Evolutionary conservation across 805 yeast genomes (phyloP).

Genomic region (Scheffersomyces stipitis): DNA sequence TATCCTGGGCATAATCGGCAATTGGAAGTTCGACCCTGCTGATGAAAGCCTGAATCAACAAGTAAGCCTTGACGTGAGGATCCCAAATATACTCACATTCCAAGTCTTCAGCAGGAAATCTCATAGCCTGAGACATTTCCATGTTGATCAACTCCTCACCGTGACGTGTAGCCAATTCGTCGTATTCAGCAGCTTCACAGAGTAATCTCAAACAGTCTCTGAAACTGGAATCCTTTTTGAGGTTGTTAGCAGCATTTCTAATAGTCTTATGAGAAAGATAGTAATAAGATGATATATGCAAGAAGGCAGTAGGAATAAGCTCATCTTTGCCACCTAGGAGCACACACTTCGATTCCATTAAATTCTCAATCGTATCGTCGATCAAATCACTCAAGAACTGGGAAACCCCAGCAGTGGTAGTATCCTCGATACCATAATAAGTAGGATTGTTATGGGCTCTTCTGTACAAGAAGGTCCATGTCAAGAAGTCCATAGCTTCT

Average conservation of each 20-base stretch:
- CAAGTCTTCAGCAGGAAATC: conserved; percentile 57
- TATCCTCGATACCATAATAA: conserved; percentile 70
- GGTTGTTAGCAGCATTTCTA: conserved; percentile 59
- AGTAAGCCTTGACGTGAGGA: conserved; percentile 77
- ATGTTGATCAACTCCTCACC: conserved; percentile 86
- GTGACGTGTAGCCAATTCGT: conserved; percentile 86
- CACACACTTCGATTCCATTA: conserved; percentile 74
- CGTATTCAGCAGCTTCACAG: conserved; percentile 74
- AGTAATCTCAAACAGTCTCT: conserved; percentile 61
- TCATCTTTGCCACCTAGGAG: conserved; percentile 45
- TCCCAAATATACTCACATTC: conserved; percentile 74
- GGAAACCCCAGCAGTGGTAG: conserved; percentile 54
- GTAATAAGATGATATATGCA: conserved; percentile 85
- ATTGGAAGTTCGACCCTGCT: conserved; percentile 78
- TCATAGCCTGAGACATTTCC: conserved; percentile 75
- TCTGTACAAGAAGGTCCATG: conserved; percentile 75
- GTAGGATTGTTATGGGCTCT: conserved; percentile 78
- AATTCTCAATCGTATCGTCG: conserved; percentile 64
- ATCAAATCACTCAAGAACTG: conserved; percentile 61
- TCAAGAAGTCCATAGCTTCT: conserved; percentile 70
- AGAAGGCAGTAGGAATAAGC: conserved; percentile 71
- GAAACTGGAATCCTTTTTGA: conserved; percentile 47
- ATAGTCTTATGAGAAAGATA: conserved; percentile 90
- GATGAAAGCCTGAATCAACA: conserved; percentile 73
- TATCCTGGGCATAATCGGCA: conserved; percentile 93